Base-by-base conservation (phyloP, 495 filamentous ascomycete species). In the Neurospora sp. region DNA sequence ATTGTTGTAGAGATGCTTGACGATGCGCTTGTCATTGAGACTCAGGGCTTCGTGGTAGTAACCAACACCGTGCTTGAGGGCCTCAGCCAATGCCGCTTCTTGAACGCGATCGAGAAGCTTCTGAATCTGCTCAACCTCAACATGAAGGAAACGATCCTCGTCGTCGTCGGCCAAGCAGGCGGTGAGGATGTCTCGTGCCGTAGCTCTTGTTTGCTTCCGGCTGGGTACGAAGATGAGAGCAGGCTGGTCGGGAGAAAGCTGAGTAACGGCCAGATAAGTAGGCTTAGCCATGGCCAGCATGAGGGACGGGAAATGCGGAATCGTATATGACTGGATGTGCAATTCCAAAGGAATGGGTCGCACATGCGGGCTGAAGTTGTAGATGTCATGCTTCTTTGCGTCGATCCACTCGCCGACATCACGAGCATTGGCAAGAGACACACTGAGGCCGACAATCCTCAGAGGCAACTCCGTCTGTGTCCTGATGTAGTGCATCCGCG, bases 211-310 rank as follows among this genome's bases (percentile, higher is more conserved):
- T 82, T 98, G 96, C 83, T 97, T 99, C 73, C 96, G 90, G 77
- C 87, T 96, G 0, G 96, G 94, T 39, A 98, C 93, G 76, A 98
- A 99, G 27, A 97, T 84, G 70, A 99, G 85, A 16, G 94, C 91
- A 7, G 96, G 94, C 81, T 97, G 96, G 75, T 97, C 91, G 0
- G 92, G 83, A 9, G 96, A 96, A 73, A 95, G 85, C 79, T 94
- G 92, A 20, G 93, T 87, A 73, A 98, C 91, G 1, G 94, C 91
- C 72, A 93, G 86, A 74, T 98, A 98, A 16, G 92, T 89, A 40
- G 96, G 96, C 79, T 96, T 95, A 12, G 95, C 92, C 96, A 99
- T 99, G 11, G 96, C 94, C 71, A 98, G 88, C 96, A 99, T 98
- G 44, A 98, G 85, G 0, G 95, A 98, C 20, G 96, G 96, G 85